Base-by-base conservation (phyloP, 805 yeast species). In the Candida palmyrensis region DNA sequence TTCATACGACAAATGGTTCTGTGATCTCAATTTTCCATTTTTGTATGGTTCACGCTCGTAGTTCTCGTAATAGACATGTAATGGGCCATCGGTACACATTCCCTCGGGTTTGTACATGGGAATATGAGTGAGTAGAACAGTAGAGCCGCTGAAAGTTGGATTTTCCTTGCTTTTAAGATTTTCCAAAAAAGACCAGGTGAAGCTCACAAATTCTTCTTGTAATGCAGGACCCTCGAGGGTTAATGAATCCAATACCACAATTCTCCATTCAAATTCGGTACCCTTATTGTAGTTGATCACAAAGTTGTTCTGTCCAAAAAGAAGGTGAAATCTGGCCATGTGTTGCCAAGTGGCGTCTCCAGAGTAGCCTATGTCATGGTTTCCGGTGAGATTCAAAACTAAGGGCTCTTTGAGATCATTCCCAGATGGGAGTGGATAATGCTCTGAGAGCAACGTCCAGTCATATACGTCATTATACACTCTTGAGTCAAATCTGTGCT, bases 321-420 rank as follows among this genome's bases (percentile, higher is more conserved):
- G 61, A 25, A 63, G 62, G 35, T 68, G 70, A 61, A 77, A 92
- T 43, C 98, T 68, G 1, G 85, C 75, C 77, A 87, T 76, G 48
- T 94, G 95, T 48, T 86, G 96, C 64, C 79, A 78, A 0, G 96
- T 88, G 25, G 94, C 86, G 57, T 92, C 98, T 1, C 97, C 97
- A 30, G 84, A 75, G 53, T 92, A 90, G 0, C 98, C 98, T 30
- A 90, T 79, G 55, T 92, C 98, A 54, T 92, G 98, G 54, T 92
- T 92, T 2, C 98, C 98, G 2, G 95, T 80, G 29, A 92, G 63
- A 53, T 92, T 92, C 40, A 87, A 72, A 49, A 90, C 76, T 23
- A 84, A 58, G 8, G 86, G 89, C 38, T 75, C 76, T 22, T 71
- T 67, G 14, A 54, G 63, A 43, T 63, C 61, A 19, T 69, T 68